Base-by-base conservation (phyloP, 768 basidiomycete species). In the Suillus placidus region DNA sequence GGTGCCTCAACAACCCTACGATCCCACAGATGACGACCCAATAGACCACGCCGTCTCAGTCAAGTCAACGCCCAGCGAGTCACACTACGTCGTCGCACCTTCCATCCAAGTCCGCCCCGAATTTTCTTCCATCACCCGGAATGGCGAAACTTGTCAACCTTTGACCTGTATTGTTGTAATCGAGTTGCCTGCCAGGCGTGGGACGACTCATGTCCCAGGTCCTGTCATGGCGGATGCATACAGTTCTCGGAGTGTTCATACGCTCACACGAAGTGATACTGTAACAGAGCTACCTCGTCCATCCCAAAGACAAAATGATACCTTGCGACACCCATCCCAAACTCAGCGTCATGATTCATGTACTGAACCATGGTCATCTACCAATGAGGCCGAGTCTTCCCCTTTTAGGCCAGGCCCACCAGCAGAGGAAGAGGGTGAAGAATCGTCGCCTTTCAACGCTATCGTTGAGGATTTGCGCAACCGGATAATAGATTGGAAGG, bases 401-500 rank as follows among this genome's bases (percentile, higher is more conserved):
- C 82, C 62, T 13, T 73, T 71, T 52, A 57, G 66, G 8, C 69
- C 69, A 12, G 69, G 69, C 32, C 74, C 70, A 57, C 57, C 64
- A 30, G 66, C 64, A 3, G 87, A 88, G 49, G 88, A 90, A 69
- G 87, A 91, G 52, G 52, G 16, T 9, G 52, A 32, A 32, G 52
- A 54, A 54, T 54, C 18, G 47, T 89, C 90, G 30, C 90, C 93
- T 5, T 96, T 98, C 79, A 83, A 78, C 32, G 84, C 88, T 45
- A 93, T 97, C 74, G 92, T 95, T 2, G 91, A 93, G 64, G 97
- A 99, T 76, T 85, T 99, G 45, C 85, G 90, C 69, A 88, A 87
- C 73, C 88, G 97, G 45, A 95, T 99, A 70, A 90, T 92, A 64
- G 95, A 97, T 79, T 98, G 96, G 93, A 97, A 97, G 75, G 94